A percentile compares a stretch with the other conserved stretches of the same genome.
Conservation (phyloP, 2,329 filamentous ascomycete species). For the Tolypocladium amazonense region DNA sequence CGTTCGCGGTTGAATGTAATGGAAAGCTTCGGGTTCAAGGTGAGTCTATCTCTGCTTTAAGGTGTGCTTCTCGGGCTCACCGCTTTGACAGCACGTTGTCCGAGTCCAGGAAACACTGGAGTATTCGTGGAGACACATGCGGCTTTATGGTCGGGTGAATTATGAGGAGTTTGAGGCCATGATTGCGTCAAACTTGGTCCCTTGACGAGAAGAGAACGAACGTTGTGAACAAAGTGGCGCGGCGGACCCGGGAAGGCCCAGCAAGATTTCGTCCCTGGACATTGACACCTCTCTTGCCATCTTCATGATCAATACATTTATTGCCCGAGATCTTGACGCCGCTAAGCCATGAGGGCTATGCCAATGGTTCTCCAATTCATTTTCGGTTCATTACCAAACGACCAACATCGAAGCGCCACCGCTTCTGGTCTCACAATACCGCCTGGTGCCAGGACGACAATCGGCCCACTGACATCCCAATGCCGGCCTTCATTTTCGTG, state of each 20-base stretch:
- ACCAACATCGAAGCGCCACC: too few species aligned
- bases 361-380: too few species aligned
- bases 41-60: not conserved
- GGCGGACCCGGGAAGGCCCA: not conserved
- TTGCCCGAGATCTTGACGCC: not conserved
- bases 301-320: not conserved
- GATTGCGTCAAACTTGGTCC: conserved; percentile 5
- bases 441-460: too few species aligned
- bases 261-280: not conserved
- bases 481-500: not conserved
- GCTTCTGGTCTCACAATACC: too few species aligned
- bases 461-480: too few species aligned
- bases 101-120: conserved; percentile 7
- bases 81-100: conserved; percentile 5
- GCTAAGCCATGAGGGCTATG: too few species aligned
- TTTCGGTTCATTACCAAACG: too few species aligned
- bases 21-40: conserved; percentile 4
- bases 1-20: conserved; percentile 1
- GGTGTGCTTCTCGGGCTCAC: too few species aligned
- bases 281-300: not conserved
- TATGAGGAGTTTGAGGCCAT: conserved; percentile 5
- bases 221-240: not conserved
- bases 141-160: not conserved
- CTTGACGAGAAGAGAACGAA: not conserved
- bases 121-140: conserved; percentile 3